Conservation (phyloP, 306 rosid genomes). For the Quercus rubra region DNA sequence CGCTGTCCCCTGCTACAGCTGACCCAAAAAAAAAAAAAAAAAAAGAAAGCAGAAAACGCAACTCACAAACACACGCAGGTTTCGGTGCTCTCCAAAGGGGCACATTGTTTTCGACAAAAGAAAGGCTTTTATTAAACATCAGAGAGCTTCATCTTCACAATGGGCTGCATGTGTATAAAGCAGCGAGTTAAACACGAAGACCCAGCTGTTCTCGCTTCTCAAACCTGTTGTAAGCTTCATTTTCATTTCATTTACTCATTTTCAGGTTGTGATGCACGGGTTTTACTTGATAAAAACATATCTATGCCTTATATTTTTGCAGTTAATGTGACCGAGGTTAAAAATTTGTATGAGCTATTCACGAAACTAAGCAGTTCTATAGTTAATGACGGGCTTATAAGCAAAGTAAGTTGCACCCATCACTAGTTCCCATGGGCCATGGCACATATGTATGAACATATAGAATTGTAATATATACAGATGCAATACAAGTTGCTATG, state of each 20-base stretch:
- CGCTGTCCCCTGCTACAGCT: too few species aligned
- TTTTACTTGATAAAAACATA: neutral
- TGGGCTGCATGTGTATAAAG: conserved; percentile 38
- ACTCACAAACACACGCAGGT: too few species aligned
- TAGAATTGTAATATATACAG: neutral
- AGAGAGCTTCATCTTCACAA: neutral
- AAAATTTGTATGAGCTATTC: conserved; percentile 49
- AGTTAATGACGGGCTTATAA: conserved; percentile 49
- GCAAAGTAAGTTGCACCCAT: conserved; percentile 40
- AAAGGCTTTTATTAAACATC: neutral
- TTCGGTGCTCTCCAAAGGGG: too few species aligned
- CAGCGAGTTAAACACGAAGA: conserved; percentile 28
- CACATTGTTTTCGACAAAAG: neutral
- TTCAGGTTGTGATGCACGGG: neutral
- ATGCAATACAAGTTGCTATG: neutral
- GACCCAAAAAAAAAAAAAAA: too few species aligned
- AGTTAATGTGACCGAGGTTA: conserved; percentile 40
- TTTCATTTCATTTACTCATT: neutral
- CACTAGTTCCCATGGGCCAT: neutral
- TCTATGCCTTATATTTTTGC: conserved; percentile 1
- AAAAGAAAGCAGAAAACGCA: too few species aligned
- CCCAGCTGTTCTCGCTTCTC: conserved; percentile 40
- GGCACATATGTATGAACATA: neutral
- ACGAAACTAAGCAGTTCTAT: conserved; percentile 50
- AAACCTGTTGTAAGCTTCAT: conserved; percentile 45